Evolutionary conservation across 176 grass and related monocot species (phyloP), one percentile per base, ranked within the genome.

Genomic region (Oryza meridionalis): DNA sequence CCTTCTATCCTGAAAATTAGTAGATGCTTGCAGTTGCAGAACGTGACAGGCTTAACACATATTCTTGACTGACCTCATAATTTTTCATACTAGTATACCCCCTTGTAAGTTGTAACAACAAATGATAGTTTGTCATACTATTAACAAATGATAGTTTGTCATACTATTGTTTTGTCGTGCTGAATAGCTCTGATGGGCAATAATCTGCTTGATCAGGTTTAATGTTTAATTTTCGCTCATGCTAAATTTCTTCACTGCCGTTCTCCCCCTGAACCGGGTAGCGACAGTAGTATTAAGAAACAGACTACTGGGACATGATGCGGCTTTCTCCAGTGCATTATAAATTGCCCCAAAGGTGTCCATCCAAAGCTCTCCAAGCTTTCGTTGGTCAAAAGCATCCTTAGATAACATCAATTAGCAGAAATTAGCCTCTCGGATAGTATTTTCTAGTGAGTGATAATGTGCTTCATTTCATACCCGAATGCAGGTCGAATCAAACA

Each of bases 41-140:
- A 53, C 81, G 49, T 72, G 68, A 65, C 53, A 45, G 15, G 64
- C 80, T 71, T 76, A 71, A 65, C 65, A n/a, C 8, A 29, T 86
- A n/a, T 55, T 62, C 14, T 53, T 55, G 64, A 38, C 29, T 40
- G 27, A 58, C 53, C 53, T 58, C n/a, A n/a, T 21, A 21, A 21
- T 58, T 58, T 19, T 33, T 13, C 42, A 49, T 65, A 50, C 5
- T 29, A 81, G 68, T 55, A 37, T 76, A 31, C 38, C 38, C 1
- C 35, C 35, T 37, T 37, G 35, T 37, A 37, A 37, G 35, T 44
- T 76, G 25, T 53, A 38, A 70, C 63, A 25, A 61, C 17, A 47
- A 86, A 55, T 11, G 11, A 16, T 58, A 58, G 53, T 58, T 58
- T 58, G 19, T 58, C 53, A 58, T 58, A n/a, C 6, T 58, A 5